Conservation (phyloP, 2,329 filamentous ascomycete genomes). For the Dryadomyces sulphureus region DNA sequence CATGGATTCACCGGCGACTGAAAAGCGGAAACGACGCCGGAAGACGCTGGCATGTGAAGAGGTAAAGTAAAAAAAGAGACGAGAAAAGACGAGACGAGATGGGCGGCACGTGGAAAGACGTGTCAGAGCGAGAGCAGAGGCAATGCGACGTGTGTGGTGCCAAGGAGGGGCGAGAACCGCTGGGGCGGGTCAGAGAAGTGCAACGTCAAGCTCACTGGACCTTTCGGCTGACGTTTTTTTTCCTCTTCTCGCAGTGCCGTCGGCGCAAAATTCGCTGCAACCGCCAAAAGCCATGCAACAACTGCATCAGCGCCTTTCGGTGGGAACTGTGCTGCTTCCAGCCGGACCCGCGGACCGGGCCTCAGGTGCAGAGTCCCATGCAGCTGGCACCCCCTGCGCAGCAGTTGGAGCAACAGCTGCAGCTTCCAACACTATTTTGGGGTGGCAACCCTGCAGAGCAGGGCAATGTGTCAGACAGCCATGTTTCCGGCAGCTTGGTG, state of each 20-base stretch:
- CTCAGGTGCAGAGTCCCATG: constrained; percentile 2
- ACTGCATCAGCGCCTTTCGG: constrained; percentile 21
- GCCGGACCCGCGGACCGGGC: constrained; percentile 9
- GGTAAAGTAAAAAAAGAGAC: constrained; percentile 2
- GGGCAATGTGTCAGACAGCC: too few species aligned
- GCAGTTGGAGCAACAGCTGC: background rate
- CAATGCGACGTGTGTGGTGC: background rate
- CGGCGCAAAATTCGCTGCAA: constrained; percentile 30
- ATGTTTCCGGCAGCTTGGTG: too few species aligned
- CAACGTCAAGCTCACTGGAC: too few species aligned
- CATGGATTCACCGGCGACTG: background rate
- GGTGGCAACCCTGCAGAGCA: too few species aligned
- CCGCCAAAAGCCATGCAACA: constrained; percentile 23
- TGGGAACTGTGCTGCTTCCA: constrained; percentile 11
- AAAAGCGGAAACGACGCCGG: constrained; percentile 11
- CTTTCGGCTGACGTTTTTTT: background rate
- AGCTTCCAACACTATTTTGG: too few species aligned
- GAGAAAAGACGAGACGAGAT: background rate
- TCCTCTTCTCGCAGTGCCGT: too few species aligned
- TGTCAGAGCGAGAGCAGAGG: background rate
- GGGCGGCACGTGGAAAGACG: background rate
- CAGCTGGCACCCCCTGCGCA: background rate
- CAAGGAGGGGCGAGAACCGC: background rate
- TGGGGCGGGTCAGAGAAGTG: too few species aligned
- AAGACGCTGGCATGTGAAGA: constrained; percentile 23